Percentiles rank a stretch among this genome's conserved stretches.
Evolutionary conservation across 2,329 filamentous ascomycete genomes (phyloP).

Genomic region (Exophiala mesophila): DNA sequence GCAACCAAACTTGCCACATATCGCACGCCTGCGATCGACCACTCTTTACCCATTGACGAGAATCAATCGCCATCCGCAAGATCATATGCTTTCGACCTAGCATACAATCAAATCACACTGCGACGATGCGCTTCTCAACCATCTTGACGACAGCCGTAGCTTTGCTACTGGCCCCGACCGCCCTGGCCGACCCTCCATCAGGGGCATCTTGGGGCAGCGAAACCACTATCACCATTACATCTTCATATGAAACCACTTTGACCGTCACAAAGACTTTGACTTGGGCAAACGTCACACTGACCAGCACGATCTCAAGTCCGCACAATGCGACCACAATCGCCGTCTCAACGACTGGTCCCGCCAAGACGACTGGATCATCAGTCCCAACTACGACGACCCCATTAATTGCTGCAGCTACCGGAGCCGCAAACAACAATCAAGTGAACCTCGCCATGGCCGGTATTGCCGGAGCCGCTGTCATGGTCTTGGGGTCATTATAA

Average conservation of each 20-base stretch:
- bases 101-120: too few species aligned
- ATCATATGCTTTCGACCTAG: too few species aligned
- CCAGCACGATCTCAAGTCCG: slow-evolving; percentile 9
- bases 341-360: slow-evolving; percentile 10
- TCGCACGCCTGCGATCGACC: too few species aligned
- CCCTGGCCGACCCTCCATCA: slow-evolving; percentile 9
- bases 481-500: slow-evolving; percentile 23
- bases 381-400: slow-evolving; percentile 4
- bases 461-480: slow-evolving; percentile 20
- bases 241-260: slow-evolving; percentile 19
- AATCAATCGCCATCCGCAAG: not conserved
- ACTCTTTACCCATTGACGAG: too few species aligned
- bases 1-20: slow-evolving; percentile 1
- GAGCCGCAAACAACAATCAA: slow-evolving; percentile 17
- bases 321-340: slow-evolving; percentile 11
- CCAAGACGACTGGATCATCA: slow-evolving; percentile 12
- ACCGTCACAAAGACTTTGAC: slow-evolving; percentile 22
- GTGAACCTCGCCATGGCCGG: slow-evolving; percentile 20
- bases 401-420: slow-evolving; percentile 18
- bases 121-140: slow-evolving; percentile 21
- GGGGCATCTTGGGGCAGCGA: slow-evolving; percentile 14
- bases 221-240: slow-evolving; percentile 15
- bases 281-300: slow-evolving; percentile 15
- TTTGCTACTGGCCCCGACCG: slow-evolving; percentile 13
- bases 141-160: slow-evolving; percentile 11